These are phyloP conservation scores for Wallemia hederae DNA, from an alignment of 1,284 basidiomycete species.

Conservation along the genomic window DNA sequence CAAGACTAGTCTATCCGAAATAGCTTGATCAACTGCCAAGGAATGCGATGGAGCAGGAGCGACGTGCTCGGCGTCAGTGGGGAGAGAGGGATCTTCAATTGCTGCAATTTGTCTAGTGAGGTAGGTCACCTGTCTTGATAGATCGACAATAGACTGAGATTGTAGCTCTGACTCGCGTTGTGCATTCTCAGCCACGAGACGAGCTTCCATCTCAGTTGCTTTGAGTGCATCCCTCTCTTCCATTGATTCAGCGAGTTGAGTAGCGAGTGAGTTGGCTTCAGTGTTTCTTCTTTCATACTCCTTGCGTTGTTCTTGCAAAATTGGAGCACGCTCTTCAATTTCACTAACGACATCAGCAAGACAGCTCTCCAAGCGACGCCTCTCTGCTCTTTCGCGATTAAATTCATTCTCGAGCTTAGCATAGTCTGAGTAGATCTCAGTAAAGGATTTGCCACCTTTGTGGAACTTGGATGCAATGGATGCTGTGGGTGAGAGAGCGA, in stretches of 20 bases:
- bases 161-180: conserved; percentile 21
- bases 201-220: conserved; percentile 9
- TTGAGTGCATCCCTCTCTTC: conserved; percentile 27
- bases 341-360: conserved; percentile 24
- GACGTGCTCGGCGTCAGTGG: conserved; percentile 16
- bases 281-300: conserved; percentile 53
- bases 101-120: conserved; percentile 52
- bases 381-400: conserved; percentile 42
- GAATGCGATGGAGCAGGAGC: conserved; percentile 12
- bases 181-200: conserved; percentile 9
- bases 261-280: conserved; percentile 47
- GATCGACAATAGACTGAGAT: conserved; percentile 44
- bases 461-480: conserved; percentile 50
- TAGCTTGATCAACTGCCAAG: conserved; percentile 30
- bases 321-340: conserved; percentile 63
- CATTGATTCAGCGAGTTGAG: conserved; percentile 41
- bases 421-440: conserved; percentile 66
- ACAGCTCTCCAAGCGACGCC: conserved; percentile 46
- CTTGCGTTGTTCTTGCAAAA: conserved; percentile 51
- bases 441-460: conserved; percentile 52
- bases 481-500: conserved; percentile 49
- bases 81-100: conserved; percentile 47
- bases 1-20: conserved; percentile 64
- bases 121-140: conserved; percentile 53
- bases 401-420: conserved; percentile 57